Base-by-base conservation (phyloP, 2,329 filamentous ascomycete species). In the Xylariaceae sp. region DNA sequence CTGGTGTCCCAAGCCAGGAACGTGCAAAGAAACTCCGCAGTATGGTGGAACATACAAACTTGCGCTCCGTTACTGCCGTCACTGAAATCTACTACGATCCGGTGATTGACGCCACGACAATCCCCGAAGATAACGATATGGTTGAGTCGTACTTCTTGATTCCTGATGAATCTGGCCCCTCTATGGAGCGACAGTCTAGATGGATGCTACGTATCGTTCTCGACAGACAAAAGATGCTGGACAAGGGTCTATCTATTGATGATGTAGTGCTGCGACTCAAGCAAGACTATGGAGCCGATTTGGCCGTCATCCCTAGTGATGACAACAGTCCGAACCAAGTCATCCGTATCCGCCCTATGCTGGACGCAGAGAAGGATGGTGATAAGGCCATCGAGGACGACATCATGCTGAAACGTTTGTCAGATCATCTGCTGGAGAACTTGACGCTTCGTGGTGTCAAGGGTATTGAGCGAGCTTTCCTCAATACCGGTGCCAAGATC, bases 61-160 rank as follows among this genome's bases (percentile, higher is more conserved):
- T 99, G 64, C 88, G 92, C 51, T 94, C 90, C 10, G 90, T 99
- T 60, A 96, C 92, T 0, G 88, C 93, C 50, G 85, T 90, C 51
- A 96, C 92, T 0, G 95, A 99, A 74, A 93, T 99, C 61, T 97
- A 96, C 81, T 97, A 97, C 70, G 94, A 99, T 72, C 94, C 94
- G 0, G 89, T 95, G 61, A 88, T 97, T 61, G 85, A 89, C 68
- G 81, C 84, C 35, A 99, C 95, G 0, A 89, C 87, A 65, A 96
- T 99, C 68, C 83, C 88, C 42, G 89, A 89, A 58, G 94, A 99
- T 79, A 76, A 83, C 62, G 94, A 97, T 70, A 95, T 97, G 84
- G 90, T 99, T 5, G 92, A 97, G 67, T 96, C 93, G 0, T 97
- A 96, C 80, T 97, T 93, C 77, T 86, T 97, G 72, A 90, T 97